Conservation (phyloP, 495 filamentous ascomycete species). For the Beverwykella pulmonaria region DNA sequence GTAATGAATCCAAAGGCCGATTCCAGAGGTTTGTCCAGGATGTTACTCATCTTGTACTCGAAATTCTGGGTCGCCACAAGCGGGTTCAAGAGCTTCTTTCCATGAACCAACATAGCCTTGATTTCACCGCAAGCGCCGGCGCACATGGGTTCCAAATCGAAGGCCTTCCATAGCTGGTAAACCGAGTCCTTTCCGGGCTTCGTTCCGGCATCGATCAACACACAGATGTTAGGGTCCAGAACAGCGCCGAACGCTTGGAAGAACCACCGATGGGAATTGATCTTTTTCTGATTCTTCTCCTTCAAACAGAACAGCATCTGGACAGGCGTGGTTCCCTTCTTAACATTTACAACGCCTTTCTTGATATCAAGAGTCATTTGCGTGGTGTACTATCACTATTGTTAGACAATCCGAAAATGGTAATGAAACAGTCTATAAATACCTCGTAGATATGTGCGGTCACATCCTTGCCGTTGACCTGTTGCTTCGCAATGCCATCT, state of each 20-base stretch:
- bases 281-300: slow-evolving; percentile 99
- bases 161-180: slow-evolving; percentile 98
- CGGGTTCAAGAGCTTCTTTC: slow-evolving; percentile 88
- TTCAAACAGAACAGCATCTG: slow-evolving; percentile 99
- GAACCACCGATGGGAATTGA: slow-evolving; percentile 99
- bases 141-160: slow-evolving; percentile 96
- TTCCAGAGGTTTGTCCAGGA: slow-evolving; percentile 96
- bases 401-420: not conserved
- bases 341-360: slow-evolving; percentile 81
- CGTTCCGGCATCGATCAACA: slow-evolving; percentile 94
- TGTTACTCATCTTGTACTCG: slow-evolving; percentile 99
- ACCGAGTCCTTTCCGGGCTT: slow-evolving; percentile 90
- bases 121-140: slow-evolving; percentile 98
- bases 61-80: slow-evolving; percentile 98
- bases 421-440: slow-evolving; percentile 1
- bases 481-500: slow-evolving; percentile 97
- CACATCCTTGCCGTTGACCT: slow-evolving; percentile 95
- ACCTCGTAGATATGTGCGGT: slow-evolving; percentile 96
- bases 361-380: slow-evolving; percentile 87
- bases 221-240: slow-evolving; percentile 93
- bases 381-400: slow-evolving; percentile 72
- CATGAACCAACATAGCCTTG: slow-evolving; percentile 92
- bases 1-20: slow-evolving; percentile 98
- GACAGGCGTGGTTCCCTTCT: slow-evolving; percentile 74
- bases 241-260: slow-evolving; percentile 96